Conservation (phyloP, 345 rosid genomes). For the Pistacia integerrima region DNA sequence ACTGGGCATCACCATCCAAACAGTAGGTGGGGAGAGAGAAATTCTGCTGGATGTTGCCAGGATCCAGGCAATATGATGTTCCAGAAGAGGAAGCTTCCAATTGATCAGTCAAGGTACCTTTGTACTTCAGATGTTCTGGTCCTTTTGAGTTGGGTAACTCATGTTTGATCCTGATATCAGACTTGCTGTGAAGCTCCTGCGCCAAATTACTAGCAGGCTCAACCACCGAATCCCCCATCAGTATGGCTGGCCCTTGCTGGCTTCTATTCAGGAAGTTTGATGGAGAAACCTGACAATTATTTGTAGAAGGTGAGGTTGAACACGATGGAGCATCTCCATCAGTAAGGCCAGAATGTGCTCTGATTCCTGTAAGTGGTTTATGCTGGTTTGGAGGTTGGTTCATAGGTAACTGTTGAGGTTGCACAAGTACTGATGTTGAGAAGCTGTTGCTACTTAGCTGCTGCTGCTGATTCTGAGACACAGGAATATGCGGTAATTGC, state of each 20-base stretch:
- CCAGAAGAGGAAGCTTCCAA: constrained; percentile 92
- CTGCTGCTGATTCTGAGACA: constrained; percentile 64
- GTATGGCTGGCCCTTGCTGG: constrained; percentile 57
- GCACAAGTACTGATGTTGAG: constrained; percentile 55
- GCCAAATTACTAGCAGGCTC: constrained; percentile 60
- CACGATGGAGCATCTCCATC: constrained; percentile 97
- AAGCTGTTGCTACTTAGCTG: constrained; percentile 56
- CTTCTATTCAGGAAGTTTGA: constrained; percentile 66
- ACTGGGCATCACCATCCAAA: constrained; percentile 76
- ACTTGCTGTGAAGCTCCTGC: constrained; percentile 72
- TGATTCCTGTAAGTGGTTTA: constrained; percentile 48
- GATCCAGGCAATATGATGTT: constrained; percentile 89
- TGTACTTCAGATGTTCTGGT: constrained; percentile 62
- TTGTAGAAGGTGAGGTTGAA: constrained; percentile 94
- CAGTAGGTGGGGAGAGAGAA: constrained; percentile 70
- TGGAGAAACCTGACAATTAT: constrained; percentile 75
- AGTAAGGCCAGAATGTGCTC: constrained; percentile 67
- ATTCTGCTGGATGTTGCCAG: constrained; percentile 71
- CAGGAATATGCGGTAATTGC: constrained; percentile 48
- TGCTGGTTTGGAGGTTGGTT: constrained; percentile 62
- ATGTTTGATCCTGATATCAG: constrained; percentile 56
- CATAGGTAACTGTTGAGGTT: constrained; percentile 55
- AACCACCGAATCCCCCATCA: constrained; percentile 51
- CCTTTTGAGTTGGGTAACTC: constrained; percentile 61
- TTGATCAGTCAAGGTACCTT: constrained; percentile 66